These are phyloP conservation scores for Powellomyces hirtus DNA, from an alignment of 192 early-diverging fungal genomes.

Conservation along the genomic window DNA sequence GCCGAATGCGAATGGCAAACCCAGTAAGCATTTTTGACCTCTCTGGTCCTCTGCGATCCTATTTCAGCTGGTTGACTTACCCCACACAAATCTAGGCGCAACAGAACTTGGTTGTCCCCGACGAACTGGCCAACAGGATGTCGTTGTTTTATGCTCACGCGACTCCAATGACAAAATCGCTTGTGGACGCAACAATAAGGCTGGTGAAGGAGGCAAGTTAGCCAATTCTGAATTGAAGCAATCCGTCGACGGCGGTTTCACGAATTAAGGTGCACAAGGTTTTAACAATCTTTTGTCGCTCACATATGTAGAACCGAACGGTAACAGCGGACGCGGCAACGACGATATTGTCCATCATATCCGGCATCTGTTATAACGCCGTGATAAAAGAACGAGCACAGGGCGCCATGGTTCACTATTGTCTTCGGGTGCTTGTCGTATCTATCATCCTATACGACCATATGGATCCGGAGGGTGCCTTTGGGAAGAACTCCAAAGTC, in stretches of 20 bases:
- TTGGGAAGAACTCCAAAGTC: conserved; percentile 72
- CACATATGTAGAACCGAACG: conserved; percentile 5
- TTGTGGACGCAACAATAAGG: conserved; percentile 77
- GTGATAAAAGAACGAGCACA: conserved; percentile 66
- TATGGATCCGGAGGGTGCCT: conserved; percentile 74
- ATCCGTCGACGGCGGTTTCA: no score
- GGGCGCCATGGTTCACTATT: conserved; percentile 65
- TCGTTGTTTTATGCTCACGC: conserved; percentile 97
- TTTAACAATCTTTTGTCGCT: no score
- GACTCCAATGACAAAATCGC: conserved; percentile 84
- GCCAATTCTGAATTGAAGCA: no score
- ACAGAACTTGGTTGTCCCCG: conserved; percentile 41
- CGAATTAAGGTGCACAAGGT: no score
- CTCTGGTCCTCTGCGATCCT: no score
- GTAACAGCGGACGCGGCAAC: conserved; percentile 24
- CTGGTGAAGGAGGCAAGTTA: conserved; percentile 62
- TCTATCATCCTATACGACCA: conserved; percentile 92
- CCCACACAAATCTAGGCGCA: conserved; percentile 3
- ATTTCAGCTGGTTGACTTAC: not conserved
- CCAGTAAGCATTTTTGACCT: conserved; percentile 1
- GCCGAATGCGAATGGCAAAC: conserved; percentile 71
- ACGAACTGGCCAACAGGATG: conserved; percentile 89
- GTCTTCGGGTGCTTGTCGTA: conserved; percentile 81
- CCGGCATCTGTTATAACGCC: conserved; percentile 74
- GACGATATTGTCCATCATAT: conserved; percentile 73